Evolutionary conservation across 202 grass and related monocot species (phyloP), one percentile per base, ranked within the genome.

Genomic region (Carex sylvatica): DNA sequence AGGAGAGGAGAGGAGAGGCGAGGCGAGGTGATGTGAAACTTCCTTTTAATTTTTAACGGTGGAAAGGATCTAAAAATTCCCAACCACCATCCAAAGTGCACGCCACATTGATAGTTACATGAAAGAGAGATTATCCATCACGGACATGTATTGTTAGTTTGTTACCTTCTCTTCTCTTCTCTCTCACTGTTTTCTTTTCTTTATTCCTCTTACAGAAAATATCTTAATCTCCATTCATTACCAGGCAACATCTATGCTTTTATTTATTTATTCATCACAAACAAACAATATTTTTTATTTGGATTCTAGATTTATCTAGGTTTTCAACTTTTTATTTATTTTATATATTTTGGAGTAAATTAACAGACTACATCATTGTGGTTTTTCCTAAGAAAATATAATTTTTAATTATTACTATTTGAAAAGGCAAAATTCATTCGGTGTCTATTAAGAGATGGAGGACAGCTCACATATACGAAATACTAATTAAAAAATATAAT

Each of bases 61-160:
- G 54, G 40, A 47, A 81, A 52, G 28, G 40, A 81, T 81, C 16
- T 46, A 33, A 81, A 81, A 36, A 77, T 64, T 81, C 44, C 33
- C 16, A 81, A 66, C 78, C 22, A 65, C 33, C 33, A 46, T 65
- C 35, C 35, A 80, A 81, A 81, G 60, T 81, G 61, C 78, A 65
- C 78, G 44, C 65, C 78, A 81, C 38, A 31, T 81, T 65, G 78
- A 81, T 65, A 81, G 61, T 47, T 66, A 81, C 78, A 62, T 24
- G 60, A 66, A 63, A 81, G 78, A 80, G 58, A 65, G 59, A 81
- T 81, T 81, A 81, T 81, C 78, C 78, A 62, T 15, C 61, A 81
- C 78, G 78, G 35, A 80, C n/a, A 36, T 28, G 28, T 28, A 28
- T 28, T 28, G 28, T 28, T 28, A 28, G 2, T 2, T 35, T 58